phyloP scores from a whole-genome alignment of 148 eudicot species.

The Spergularia marina region DNA sequence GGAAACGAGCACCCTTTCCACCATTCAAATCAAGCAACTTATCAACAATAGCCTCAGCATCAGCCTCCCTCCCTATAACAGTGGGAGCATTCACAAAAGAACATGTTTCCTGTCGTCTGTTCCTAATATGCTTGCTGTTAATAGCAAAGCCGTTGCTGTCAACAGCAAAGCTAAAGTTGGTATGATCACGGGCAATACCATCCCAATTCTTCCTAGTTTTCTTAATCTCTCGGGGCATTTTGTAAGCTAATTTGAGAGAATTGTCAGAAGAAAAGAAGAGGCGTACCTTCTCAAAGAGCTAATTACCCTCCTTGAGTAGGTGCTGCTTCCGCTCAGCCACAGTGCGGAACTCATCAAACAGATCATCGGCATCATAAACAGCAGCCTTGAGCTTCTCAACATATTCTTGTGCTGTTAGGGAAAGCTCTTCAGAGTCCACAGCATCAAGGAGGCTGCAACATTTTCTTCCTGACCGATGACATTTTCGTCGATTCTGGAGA shows the following conservation, averaged over 20 bases:
- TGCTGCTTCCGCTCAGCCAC: constrained; percentile 8
- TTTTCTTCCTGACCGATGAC: too few species aligned
- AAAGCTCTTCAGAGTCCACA: too few species aligned
- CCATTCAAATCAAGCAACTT: constrained; percentile 8
- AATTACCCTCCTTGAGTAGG: too few species aligned
- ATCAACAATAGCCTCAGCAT: neutral
- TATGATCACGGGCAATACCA: neutral
- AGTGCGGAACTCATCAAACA: constrained; percentile 28
- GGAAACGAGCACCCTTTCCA: neutral
- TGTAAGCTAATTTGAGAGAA: neutral
- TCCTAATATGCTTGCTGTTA: constrained; percentile 1
- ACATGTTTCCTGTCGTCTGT: constrained; percentile 13
- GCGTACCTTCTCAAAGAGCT: constrained; percentile 10
- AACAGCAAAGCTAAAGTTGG: neutral
- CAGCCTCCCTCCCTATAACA: constrained; percentile 27
- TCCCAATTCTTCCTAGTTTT: neutral
- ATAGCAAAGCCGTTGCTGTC: too few species aligned
- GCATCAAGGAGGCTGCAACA: too few species aligned
- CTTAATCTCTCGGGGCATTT: constrained; percentile 12
- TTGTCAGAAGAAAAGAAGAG: constrained; percentile 8
- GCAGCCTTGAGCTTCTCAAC: constrained; percentile 19
- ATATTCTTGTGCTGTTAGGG: too few species aligned
- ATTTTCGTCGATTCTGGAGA: too few species aligned
- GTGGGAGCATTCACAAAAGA: constrained; percentile 1
- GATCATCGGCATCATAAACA: constrained; percentile 31